Evolutionary conservation across 2,329 filamentous ascomycete genomes (phyloP).

Genomic region (Fusarium subtropicale): DNA sequence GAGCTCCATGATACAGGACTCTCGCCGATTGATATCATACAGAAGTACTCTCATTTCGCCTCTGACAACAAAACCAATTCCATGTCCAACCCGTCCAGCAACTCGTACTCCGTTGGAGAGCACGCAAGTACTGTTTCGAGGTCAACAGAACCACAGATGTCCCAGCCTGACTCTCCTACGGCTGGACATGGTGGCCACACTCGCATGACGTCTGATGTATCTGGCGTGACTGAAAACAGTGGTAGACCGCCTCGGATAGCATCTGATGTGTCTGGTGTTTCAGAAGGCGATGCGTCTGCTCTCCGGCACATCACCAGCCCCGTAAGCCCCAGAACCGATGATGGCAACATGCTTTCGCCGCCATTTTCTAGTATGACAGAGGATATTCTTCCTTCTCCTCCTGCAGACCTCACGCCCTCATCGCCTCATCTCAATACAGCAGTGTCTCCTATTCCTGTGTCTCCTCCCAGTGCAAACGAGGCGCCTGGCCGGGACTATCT

Average conservation of each 20-base stretch:
- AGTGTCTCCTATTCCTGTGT: conserved; percentile 25
- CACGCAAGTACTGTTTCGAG: conserved; percentile 48
- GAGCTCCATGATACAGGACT: conserved; percentile 61
- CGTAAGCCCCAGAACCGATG: conserved; percentile 39
- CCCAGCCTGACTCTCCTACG: conserved; percentile 24
- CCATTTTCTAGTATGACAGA: conserved; percentile 15
- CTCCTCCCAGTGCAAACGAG: conserved; percentile 49
- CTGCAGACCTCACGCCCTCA: conserved; percentile 15
- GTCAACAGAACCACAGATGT: conserved; percentile 38
- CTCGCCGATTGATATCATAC: conserved; percentile 55
- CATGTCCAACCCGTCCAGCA: conserved; percentile 42
- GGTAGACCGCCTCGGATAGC: conserved; percentile 25
- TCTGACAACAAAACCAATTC: conserved; percentile 26
- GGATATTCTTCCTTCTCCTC: conserved; percentile 30
- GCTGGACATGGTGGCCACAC: conserved; percentile 13
- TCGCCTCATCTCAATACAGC: conserved; percentile 17
- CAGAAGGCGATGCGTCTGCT: conserved; percentile 38
- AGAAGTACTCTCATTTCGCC: conserved; percentile 48
- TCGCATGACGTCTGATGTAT: conserved; percentile 42
- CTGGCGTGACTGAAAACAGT: conserved; percentile 28
- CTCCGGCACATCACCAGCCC: conserved; percentile 33
- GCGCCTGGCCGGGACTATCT: conserved; percentile 47
- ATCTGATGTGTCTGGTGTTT: conserved; percentile 43
- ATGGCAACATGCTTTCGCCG: conserved; percentile 13
- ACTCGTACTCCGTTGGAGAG: conserved; percentile 44